Conservation (phyloP, 1,284 basidiomycete genomes). For the Ganoderma sp. region DNA sequence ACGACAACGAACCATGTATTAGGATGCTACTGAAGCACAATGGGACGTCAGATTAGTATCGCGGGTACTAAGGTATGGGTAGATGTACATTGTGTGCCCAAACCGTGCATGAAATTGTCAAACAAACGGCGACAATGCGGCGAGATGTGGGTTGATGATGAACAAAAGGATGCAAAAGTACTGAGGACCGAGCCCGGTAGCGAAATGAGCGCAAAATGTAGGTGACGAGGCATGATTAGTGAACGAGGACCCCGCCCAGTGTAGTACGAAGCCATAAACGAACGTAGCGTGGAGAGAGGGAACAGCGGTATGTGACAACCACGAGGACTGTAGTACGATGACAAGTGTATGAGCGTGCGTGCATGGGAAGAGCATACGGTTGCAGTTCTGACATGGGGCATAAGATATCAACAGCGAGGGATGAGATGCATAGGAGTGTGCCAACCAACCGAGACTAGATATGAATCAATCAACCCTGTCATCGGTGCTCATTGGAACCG, state of each 20-base stretch:
- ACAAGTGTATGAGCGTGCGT: slow-evolving; percentile 29
- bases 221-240: slow-evolving; percentile 32
- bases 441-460: slow-evolving; percentile 13
- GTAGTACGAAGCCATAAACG: slow-evolving; percentile 25
- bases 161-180: slow-evolving; percentile 30
- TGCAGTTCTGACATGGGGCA: slow-evolving; percentile 36
- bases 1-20: slow-evolving; percentile 33
- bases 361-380: slow-evolving; percentile 33
- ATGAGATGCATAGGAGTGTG: slow-evolving; percentile 33
- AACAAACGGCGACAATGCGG: slow-evolving; percentile 26
- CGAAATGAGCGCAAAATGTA: slow-evolving; percentile 26
- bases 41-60: slow-evolving; percentile 36
- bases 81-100: slow-evolving; percentile 35
- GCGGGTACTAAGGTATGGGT: slow-evolving; percentile 36
- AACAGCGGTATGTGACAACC: slow-evolving; percentile 32
- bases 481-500: slow-evolving; percentile 25
- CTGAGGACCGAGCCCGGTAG: slow-evolving; percentile 30
- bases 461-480: slow-evolving; percentile 22
- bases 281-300: slow-evolving; percentile 29
- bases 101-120: slow-evolving; percentile 31
- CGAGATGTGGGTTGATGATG: slow-evolving; percentile 25
- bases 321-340: slow-evolving; percentile 33
- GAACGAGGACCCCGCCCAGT: slow-evolving; percentile 31
- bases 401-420: slow-evolving; percentile 32
- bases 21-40: slow-evolving; percentile 31